Base-by-base conservation (phyloP, 306 rosid species). In the Prunus kanzakura region DNA sequence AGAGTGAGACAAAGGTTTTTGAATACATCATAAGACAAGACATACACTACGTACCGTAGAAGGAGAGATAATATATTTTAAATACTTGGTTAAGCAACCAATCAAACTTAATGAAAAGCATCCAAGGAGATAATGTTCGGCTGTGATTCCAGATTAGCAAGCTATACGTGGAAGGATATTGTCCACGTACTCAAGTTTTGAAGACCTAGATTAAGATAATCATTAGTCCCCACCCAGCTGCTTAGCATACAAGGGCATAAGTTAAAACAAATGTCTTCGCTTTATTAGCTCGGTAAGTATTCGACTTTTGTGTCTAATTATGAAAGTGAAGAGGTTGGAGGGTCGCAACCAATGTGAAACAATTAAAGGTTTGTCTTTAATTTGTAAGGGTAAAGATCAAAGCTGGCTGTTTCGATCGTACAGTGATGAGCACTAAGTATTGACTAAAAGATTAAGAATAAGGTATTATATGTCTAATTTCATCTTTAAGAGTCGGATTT, bases 281-380 rank as follows among this genome's bases (percentile, higher is more conserved):
- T 87, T 88, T 84, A 79, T 79, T 77, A 73, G 69, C 49, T 67
- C 64, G 89, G 88, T 82, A 74, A 69, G 86, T 83, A 84, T 82
- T 84, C 86, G 61, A 75, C 84, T 85, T 77, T 87, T 80, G 78
- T 84, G 76, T 79, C 81, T 69, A 82, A 78, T 84, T 85, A 67
- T 63, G 82, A 74, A 79, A 77, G 74, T 73, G 70, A 76, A 75
- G 80, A 41, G 86, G 82, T 79, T 73, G 80, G 74, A 79, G 83
- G 66, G 82, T 84, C 82, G 67, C 80, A 81, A 85, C 41, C 41
- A 35, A 35, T 35, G 41, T 35, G 41, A 35, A 35, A 35, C 41
- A 35, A 35, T 35, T 68, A 83, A 75, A 75, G 81, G 61, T 60
- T 60, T 73, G 27, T 62, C 66, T 30, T 71, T 50, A 50, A 16